Base-by-base conservation (phyloP, 177 flowering plant species). In the Vitis hybrid region DNA sequence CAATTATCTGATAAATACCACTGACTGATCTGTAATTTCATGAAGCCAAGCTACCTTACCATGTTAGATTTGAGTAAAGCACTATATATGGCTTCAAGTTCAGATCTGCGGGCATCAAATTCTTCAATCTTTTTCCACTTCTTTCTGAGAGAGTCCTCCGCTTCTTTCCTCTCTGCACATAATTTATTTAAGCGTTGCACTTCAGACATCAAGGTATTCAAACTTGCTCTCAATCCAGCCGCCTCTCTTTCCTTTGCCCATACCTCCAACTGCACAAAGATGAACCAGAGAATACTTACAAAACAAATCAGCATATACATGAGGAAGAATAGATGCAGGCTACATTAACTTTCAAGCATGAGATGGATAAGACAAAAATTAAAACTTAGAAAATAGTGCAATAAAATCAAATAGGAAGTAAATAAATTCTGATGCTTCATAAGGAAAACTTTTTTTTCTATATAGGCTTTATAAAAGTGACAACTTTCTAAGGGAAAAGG, bases 111-210 rank as follows among this genome's bases (percentile, higher is more conserved):
- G 26, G 98, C 83, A 80, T 96, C 99, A 80, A 96, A 96, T 74
- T 96, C 97, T 85, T 96, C 99, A 72, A 96, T 94, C 82, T 92
- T 96, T 81, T 94, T 94, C 99, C 98, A 96, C 80, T 96, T 96
- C 79, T 89, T 92, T 77, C 77, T 87, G 71, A 96, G 74, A 51
- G 97, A 89, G 77, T 91, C 97, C 77, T 96, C 99, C 68, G 98
- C 99, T 82, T 94, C 98, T 79, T 91, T 94, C 84, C 99, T 89
- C 77, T 96, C 99, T 4, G 86, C 89, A 80, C 92, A 93, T 68
- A 94, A 73, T 77, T 85, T 92, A 68, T 94, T 88, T 75, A 96
- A 81, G n/a, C 98, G 94, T 62, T 92, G 90, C 30, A 92, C 89
- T 82, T 96, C 99, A 73, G 89, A 87, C 74, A 85, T 86, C 82